Evolutionary conservation across 1,284 basidiomycete species (phyloP).

Genomic region (Heterobasidion occidentale): DNA sequence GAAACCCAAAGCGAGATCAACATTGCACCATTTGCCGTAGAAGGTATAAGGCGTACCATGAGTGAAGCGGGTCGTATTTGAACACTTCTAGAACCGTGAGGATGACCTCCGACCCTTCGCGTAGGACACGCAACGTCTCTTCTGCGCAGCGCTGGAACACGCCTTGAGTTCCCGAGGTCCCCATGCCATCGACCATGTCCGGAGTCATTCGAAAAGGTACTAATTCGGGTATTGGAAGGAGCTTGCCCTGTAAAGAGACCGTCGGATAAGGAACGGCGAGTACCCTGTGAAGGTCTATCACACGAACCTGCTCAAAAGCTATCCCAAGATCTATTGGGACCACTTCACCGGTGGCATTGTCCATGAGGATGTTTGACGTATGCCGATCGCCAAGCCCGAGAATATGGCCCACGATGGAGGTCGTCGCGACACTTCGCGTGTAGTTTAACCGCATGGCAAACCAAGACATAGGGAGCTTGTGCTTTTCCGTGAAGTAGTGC

Average conservation of each 20-base stretch:
- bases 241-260: slow-evolving; percentile 55
- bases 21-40: neutral
- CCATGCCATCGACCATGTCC: slow-evolving; percentile 93
- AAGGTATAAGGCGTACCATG: slow-evolving; percentile 51
- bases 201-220: slow-evolving; percentile 94
- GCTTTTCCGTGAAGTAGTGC: slow-evolving; percentile 88
- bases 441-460: slow-evolving; percentile 91
- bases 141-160: slow-evolving; percentile 95
- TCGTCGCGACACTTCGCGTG: slow-evolving; percentile 86
- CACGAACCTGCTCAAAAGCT: slow-evolving; percentile 85
- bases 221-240: slow-evolving; percentile 76
- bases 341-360: slow-evolving; percentile 78
- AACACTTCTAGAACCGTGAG: slow-evolving; percentile 96
- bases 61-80: slow-evolving; percentile 92
- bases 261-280: neutral
- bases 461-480: slow-evolving; percentile 86
- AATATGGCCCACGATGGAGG: slow-evolving; percentile 90
- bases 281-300: neutral
- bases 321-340: slow-evolving; percentile 97
- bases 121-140: slow-evolving; percentile 86
- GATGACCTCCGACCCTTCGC: slow-evolving; percentile 80
- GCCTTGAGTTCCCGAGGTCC: slow-evolving; percentile 84
- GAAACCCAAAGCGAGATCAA: slow-evolving; percentile 1
- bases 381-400: slow-evolving; percentile 94
- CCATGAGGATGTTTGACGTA: slow-evolving; percentile 87